A percentile compares a stretch with the other conserved stretches of the same genome.
Conservation (phyloP, 169 alveolate genomes). For the Plasmodium adleri region DNA sequence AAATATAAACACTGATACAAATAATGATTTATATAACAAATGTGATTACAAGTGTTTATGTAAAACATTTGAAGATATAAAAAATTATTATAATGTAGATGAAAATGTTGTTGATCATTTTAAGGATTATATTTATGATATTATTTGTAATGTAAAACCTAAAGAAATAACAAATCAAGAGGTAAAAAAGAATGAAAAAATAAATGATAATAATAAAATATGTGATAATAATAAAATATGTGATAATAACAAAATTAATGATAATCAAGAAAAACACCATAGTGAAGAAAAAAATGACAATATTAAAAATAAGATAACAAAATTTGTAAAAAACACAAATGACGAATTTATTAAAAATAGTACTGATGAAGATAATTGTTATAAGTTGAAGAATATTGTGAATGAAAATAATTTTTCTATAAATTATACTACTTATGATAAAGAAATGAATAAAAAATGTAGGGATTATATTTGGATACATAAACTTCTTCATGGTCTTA, state of each 20-base stretch:
- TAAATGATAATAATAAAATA: neutral
- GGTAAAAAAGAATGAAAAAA: neutral
- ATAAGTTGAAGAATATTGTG: slow-evolving; percentile 1
- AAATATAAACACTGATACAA: too few relatives aligned
- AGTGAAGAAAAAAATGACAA: neutral
- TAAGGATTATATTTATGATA: slow-evolving; percentile 13
- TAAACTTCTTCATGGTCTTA: slow-evolving; percentile 9
- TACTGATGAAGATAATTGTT: neutral
- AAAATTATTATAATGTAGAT: slow-evolving; percentile 21
- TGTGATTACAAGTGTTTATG: neutral
- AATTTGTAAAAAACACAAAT: neutral
- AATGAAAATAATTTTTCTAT: neutral
- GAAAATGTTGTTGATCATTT: slow-evolving; percentile 21
- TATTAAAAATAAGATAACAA: neutral
- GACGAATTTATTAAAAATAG: neutral
- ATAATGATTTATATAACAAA: too few relatives aligned
- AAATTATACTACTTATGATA: slow-evolving; percentile 1
- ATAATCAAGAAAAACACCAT: neutral
- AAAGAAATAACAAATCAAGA: neutral
- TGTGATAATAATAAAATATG: neutral
- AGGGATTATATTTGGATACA: slow-evolving; percentile 31
- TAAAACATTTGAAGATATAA: slow-evolving; percentile 25
- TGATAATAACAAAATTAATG: neutral
- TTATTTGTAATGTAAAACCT: neutral
- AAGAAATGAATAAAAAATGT: slow-evolving; percentile 5